phyloP scores from a whole-genome alignment of 257 asterid genomes.

The Nicotiana paniculata region DNA sequence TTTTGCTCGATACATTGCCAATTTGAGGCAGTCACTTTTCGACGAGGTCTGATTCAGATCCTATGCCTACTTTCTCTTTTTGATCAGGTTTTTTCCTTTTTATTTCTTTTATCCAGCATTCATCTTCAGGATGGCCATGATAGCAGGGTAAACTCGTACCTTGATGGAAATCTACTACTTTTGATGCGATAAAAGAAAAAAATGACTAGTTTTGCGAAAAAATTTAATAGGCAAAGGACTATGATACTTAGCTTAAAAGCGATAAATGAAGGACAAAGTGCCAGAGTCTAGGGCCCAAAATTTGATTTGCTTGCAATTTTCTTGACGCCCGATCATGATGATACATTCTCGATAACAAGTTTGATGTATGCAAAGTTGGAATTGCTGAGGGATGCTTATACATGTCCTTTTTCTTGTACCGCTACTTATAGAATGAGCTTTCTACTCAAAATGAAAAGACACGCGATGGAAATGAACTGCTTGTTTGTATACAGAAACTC shows the following conservation, averaged over 20 bases:
- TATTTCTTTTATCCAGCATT: not conserved
- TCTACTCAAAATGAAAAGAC: not conserved
- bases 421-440: not conserved
- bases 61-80: not conserved
- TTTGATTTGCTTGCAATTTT: not conserved
- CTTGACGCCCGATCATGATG: not conserved
- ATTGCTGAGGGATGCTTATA: not conserved
- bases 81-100: not conserved
- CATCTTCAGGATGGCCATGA: not conserved
- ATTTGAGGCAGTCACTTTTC: not conserved
- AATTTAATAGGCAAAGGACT: not conserved
- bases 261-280: not conserved
- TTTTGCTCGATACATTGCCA: not conserved
- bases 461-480: not conserved
- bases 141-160: not conserved
- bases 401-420: not conserved
- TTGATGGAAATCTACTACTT: not conserved
- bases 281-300: not conserved
- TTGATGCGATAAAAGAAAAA: too few relatives aligned
- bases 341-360: too few relatives aligned
- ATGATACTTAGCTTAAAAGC: not conserved
- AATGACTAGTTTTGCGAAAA: not conserved
- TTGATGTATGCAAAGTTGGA: too few relatives aligned
- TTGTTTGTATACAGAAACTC: not conserved
- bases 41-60: not conserved